Evolutionary conservation across 768 basidiomycete species (phyloP).

Genomic region (Suillus americanus): DNA sequence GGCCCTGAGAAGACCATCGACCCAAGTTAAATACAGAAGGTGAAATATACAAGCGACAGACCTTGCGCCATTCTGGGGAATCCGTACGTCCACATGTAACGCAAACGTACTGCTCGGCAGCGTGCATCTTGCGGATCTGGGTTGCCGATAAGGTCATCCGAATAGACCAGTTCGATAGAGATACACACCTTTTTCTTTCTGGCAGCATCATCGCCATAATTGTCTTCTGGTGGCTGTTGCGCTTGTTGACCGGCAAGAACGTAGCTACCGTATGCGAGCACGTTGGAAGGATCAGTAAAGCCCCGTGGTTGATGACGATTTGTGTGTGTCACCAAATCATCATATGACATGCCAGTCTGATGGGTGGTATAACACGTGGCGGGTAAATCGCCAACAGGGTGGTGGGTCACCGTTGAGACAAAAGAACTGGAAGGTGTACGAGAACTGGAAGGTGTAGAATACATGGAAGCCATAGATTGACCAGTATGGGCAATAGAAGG

Average conservation of each 20-base stretch:
- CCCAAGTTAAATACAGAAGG: slow-evolving; percentile 15
- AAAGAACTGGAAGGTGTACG: slow-evolving; percentile 24
- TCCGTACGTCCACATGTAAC: slow-evolving; percentile 92
- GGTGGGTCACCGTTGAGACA: slow-evolving; percentile 18
- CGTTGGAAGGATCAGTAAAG: slow-evolving; percentile 22
- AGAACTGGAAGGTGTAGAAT: slow-evolving; percentile 24
- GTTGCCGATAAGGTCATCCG: background rate
- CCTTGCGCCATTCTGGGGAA: slow-evolving; percentile 98
- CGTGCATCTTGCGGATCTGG: slow-evolving; percentile 40
- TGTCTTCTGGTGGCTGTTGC: slow-evolving; percentile 32
- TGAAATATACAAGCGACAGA: slow-evolving; percentile 17
- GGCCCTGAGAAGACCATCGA: slow-evolving; percentile 57
- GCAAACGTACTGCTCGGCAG: slow-evolving; percentile 77
- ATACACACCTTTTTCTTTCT: slow-evolving; percentile 64
- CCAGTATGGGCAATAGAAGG: slow-evolving; percentile 16
- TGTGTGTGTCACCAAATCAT: slow-evolving; percentile 13
- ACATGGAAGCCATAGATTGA: slow-evolving; percentile 23
- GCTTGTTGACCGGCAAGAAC: slow-evolving; percentile 6
- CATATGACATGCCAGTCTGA: slow-evolving; percentile 13
- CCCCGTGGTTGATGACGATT: slow-evolving; percentile 13
- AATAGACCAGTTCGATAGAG: background rate
- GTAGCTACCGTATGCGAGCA: slow-evolving; percentile 17
- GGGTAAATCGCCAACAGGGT: slow-evolving; percentile 13
- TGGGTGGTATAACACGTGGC: slow-evolving; percentile 19
- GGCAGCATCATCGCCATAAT: slow-evolving; percentile 47